Base-by-base conservation (phyloP, 306 rosid species). In the Medicago truncatula region DNA sequence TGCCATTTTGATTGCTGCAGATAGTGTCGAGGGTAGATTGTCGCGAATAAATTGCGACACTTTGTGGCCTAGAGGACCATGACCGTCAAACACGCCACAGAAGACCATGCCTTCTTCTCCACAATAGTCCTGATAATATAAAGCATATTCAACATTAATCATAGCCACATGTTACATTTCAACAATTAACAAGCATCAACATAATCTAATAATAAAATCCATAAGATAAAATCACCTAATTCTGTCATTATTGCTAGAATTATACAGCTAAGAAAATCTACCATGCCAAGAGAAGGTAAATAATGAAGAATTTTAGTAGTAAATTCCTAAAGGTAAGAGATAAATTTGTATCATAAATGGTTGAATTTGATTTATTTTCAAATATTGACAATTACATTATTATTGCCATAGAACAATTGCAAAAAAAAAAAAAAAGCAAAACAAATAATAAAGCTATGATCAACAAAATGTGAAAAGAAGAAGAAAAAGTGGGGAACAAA, bases 61-160 rank as follows among this genome's bases (percentile, higher is more conserved):
- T 63, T 73, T 86, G 84, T 96, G 99, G 11, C 99, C 99, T 40
- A 72, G 66, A 43, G 98, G 97, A 73, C 99, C 98, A 74, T 96
- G 99, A 41, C 99, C 99, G 80, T 96, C 99, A 67, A 96, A 96
- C 80, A 96, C 96, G 28, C 98, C 99, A 39, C 98, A 96, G 50
- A 92, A 86, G 41, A 80, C 41, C 90, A 81, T 72, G 38, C 80
- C 93, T 61, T 86, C 70, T 69, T 88, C 92, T 40, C 93, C 96
- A 4, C 81, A 56, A 43, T 78, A 92, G 80, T 87, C 90, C 99
- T 96, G 75, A 43, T 21, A 41, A 53, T 50, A 53, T 50, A 47
- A 28, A 76, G 4, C 80, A 67, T 38, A 67, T 68, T 64, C 20
- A 76, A 46, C 71, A 73, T 82, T 66, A 57, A 67, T 70, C 53